These are phyloP conservation scores for Cyphellophora europaea DNA, from an alignment of 2,329 filamentous ascomycete genomes.

Conservation along the genomic window DNA sequence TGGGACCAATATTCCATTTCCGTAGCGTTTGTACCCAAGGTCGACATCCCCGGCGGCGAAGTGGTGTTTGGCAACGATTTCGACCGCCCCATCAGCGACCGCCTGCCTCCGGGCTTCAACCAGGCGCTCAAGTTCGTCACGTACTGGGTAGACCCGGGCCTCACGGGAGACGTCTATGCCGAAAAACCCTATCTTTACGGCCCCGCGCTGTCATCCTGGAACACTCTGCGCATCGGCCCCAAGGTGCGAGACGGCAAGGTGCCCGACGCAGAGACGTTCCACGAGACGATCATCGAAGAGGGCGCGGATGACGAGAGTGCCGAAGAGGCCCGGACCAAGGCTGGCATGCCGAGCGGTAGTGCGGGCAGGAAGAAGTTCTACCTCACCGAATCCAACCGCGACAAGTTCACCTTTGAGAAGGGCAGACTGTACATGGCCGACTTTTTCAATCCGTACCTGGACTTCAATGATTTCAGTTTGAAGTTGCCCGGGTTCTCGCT, in stretches of 20 bases:
- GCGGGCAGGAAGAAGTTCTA: slow-evolving; percentile 53
- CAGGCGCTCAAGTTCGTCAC: slow-evolving; percentile 77
- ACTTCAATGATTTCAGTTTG: slow-evolving; percentile 55
- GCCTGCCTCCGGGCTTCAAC: slow-evolving; percentile 75
- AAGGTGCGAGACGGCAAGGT: slow-evolving; percentile 34
- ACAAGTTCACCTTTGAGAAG: slow-evolving; percentile 51
- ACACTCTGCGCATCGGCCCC: slow-evolving; percentile 53
- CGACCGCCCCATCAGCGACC: slow-evolving; percentile 77
- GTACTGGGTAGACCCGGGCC: slow-evolving; percentile 82
- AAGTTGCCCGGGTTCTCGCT: slow-evolving; percentile 28
- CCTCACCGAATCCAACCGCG: slow-evolving; percentile 45
- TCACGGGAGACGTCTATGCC: slow-evolving; percentile 83
- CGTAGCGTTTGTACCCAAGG: slow-evolving; percentile 67
- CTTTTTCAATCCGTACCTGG: slow-evolving; percentile 88
- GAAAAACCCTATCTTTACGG: slow-evolving; percentile 83
- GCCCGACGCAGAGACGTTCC: slow-evolving; percentile 23
- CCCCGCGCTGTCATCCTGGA: slow-evolving; percentile 70
- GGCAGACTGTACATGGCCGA: slow-evolving; percentile 55
- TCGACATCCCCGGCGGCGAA: slow-evolving; percentile 55
- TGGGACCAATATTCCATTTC: slow-evolving; percentile 78
- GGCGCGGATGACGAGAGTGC: slow-evolving; percentile 52
- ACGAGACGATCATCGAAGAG: slow-evolving; percentile 52
- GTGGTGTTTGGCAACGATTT: slow-evolving; percentile 95
- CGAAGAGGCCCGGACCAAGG: slow-evolving; percentile 32
- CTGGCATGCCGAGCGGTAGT: slow-evolving; percentile 44